Base-by-base conservation (phyloP, 805 yeast genomes). In the Candida maltosa region DNA sequence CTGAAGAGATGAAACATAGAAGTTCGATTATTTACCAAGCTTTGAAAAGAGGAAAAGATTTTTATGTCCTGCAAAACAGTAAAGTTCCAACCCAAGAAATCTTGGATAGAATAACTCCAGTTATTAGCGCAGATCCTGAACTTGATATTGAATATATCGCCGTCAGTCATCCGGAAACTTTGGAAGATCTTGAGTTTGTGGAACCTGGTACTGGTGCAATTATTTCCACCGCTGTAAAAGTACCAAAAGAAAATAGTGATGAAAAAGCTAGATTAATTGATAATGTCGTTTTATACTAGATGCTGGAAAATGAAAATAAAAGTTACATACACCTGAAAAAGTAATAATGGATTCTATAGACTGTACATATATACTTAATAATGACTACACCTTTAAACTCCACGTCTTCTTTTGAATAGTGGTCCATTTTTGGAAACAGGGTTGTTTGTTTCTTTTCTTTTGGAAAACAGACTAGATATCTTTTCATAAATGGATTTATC, bases 161-260 rank as follows among this genome's bases (percentile, higher is more conserved):
- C 1, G 58, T 88, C 5, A 85, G 88, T 32, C 83, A 85, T 50
- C 76, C 77, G 12, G 75, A 70, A 6, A 69, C 76, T 2, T 64
- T 91, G 39, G 69, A 65, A 3, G 85, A 80, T 35, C 52, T 85
- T 10, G 68, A 65, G 3, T 35, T 38, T 0, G 64, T 75, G 10
- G 58, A 54, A 12, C 62, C 62, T 0, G 68, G 60, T 4, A 42
- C 47, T 0, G 88, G 88, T 2, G 83, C 83, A 2, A 73, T 85
- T 5, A 52, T 91, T 25, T 81, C 93, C 35, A 73, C 83, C 18
- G 97, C 96, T 0, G 80, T 87, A 10, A 71, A 73, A 33, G 93
- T 88, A 9, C 87, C 81, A 0, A 83, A 76, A 45, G 70, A 62
- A 25, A 62, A 58, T 16, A 67, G 69, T 3, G 38, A 38, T 6